Evolutionary conservation across 2,329 filamentous ascomycete genomes (phyloP).

Genomic region (Parascedosporium putredinis): DNA sequence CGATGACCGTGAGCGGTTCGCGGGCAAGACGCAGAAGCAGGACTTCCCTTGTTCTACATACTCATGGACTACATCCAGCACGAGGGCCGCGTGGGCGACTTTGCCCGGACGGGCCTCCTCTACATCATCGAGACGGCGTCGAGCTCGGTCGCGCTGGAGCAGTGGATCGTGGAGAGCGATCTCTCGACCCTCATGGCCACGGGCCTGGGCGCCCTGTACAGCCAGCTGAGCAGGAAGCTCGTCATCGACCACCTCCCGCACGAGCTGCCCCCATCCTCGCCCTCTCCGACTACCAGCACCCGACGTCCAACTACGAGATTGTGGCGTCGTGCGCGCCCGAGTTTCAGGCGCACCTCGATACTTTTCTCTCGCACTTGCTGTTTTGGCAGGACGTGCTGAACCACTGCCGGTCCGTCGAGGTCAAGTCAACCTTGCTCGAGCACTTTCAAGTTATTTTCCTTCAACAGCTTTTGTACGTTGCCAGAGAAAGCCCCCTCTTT

Average conservation of each 20-base stretch:
- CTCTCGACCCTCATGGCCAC: constrained; percentile 95
- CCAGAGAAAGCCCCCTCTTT: background rate
- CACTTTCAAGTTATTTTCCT: constrained; percentile 96
- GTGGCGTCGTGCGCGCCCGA: constrained; percentile 63
- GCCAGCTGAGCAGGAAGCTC: constrained; percentile 62
- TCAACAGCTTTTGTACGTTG: constrained; percentile 73
- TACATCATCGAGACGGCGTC: constrained; percentile 95
- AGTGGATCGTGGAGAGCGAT: constrained; percentile 96
- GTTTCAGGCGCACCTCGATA: constrained; percentile 79
- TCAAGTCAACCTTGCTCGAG: constrained; percentile 85
- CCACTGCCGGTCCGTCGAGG: constrained; percentile 83
- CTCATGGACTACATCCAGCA: constrained; percentile 95
- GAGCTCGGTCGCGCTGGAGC: constrained; percentile 70
- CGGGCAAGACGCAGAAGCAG: constrained; percentile 74
- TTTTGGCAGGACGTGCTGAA: constrained; percentile 99
- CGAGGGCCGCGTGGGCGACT: constrained; percentile 89
- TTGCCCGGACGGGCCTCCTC: constrained; percentile 83
- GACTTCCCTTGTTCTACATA: constrained; percentile 91
- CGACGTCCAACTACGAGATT: constrained; percentile 57
- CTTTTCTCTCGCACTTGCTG: constrained; percentile 85
- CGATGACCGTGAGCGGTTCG: constrained; percentile 67
- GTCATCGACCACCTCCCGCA: constrained; percentile 69
- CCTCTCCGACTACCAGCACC: constrained; percentile 78
- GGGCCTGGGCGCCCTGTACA: constrained; percentile 69
- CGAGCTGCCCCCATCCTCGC: constrained; percentile 74